phyloP scores from a whole-genome alignment of 2,329 filamentous ascomycete species.

The Colletotrichum theobromicola region DNA sequence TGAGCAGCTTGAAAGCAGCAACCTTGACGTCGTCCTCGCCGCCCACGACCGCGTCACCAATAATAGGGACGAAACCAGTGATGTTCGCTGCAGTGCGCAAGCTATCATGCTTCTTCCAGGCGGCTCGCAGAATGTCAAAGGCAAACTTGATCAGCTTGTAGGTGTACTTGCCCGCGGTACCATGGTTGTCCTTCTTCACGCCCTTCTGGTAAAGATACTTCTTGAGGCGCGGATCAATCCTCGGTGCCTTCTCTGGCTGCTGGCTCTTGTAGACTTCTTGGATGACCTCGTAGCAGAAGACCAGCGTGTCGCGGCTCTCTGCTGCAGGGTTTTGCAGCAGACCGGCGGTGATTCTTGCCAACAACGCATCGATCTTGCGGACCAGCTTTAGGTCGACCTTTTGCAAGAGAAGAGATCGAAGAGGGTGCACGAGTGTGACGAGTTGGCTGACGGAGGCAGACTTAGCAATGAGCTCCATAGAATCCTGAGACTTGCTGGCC shows the following conservation, averaged over 20 bases:
- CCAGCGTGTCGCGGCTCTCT: conserved; percentile 79
- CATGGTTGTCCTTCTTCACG: conserved; percentile 75
- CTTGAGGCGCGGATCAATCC: conserved; percentile 66
- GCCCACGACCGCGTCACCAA: conserved; percentile 85
- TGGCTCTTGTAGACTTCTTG: conserved; percentile 79
- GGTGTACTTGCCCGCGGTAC: conserved; percentile 77
- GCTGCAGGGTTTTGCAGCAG: conserved; percentile 82
- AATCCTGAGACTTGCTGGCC: conserved; percentile 97
- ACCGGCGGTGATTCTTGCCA: conserved; percentile 83
- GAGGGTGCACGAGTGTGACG: conserved; percentile 76
- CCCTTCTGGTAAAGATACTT: conserved; percentile 84
- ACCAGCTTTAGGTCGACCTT: conserved; percentile 84
- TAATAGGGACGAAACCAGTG: conserved; percentile 83
- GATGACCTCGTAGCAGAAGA: conserved; percentile 95
- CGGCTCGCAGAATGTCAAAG: conserved; percentile 82
- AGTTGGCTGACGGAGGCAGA: conserved; percentile 79
- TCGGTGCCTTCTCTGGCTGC: conserved; percentile 55
- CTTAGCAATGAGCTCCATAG: conserved; percentile 90
- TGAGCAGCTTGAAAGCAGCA: conserved; percentile 83
- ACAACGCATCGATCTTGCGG: conserved; percentile 87
- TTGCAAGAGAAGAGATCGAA: conserved; percentile 80
- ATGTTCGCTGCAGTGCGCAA: conserved; percentile 82
- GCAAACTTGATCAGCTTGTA: conserved; percentile 91
- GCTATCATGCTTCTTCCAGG: conserved; percentile 85
- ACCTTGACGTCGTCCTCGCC: conserved; percentile 93